A percentile compares a stretch with the other conserved stretches of the same genome.
These are phyloP conservation scores for Gomphus sp. DNA, from an alignment of 1,284 basidiomycete species.

Conservation along the genomic window DNA sequence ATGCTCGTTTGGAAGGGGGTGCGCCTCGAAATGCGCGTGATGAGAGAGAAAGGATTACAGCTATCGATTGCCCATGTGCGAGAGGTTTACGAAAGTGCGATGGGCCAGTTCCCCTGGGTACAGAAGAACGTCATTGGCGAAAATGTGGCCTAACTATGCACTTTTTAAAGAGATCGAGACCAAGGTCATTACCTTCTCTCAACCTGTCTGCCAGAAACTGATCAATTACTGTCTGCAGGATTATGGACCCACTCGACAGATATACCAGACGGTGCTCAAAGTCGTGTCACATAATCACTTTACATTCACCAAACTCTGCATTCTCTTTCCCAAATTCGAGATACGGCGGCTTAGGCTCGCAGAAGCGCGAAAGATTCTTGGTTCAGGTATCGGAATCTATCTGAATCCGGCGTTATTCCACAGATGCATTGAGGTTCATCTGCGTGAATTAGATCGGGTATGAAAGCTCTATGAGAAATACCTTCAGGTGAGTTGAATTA, in stretches of 20 bases:
- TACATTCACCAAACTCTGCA: slow-evolving; percentile 95
- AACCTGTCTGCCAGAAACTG: not conserved
- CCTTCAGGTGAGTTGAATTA: slow-evolving; percentile 25
- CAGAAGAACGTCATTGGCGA: slow-evolving; percentile 84
- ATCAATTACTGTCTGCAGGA: slow-evolving; percentile 41
- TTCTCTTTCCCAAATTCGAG: slow-evolving; percentile 89
- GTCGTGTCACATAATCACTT: slow-evolving; percentile 94
- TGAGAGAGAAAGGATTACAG: slow-evolving; percentile 42
- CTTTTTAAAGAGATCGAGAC: slow-evolving; percentile 96
- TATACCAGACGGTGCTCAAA: slow-evolving; percentile 85
- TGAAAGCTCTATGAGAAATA: slow-evolving; percentile 92
- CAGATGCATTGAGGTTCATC: slow-evolving; percentile 89
- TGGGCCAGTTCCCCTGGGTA: slow-evolving; percentile 39
- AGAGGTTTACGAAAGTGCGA: slow-evolving; percentile 90
- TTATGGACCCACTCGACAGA: slow-evolving; percentile 23
- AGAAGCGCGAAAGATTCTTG: slow-evolving; percentile 85
- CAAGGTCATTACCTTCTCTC: slow-evolving; percentile 41
- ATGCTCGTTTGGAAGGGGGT: slow-evolving; percentile 79
- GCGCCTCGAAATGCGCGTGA: slow-evolving; percentile 43
- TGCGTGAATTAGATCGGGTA: slow-evolving; percentile 91
- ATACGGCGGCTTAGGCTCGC: slow-evolving; percentile 76
- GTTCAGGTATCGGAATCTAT: slow-evolving; percentile 89
- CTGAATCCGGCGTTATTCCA: slow-evolving; percentile 94
- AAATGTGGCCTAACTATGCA: slow-evolving; percentile 85
- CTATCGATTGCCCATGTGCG: slow-evolving; percentile 58